Evolutionary conservation across 2,329 filamentous ascomycete species (phyloP).

Genomic region (Myriosclerotinia scirpicola): DNA sequence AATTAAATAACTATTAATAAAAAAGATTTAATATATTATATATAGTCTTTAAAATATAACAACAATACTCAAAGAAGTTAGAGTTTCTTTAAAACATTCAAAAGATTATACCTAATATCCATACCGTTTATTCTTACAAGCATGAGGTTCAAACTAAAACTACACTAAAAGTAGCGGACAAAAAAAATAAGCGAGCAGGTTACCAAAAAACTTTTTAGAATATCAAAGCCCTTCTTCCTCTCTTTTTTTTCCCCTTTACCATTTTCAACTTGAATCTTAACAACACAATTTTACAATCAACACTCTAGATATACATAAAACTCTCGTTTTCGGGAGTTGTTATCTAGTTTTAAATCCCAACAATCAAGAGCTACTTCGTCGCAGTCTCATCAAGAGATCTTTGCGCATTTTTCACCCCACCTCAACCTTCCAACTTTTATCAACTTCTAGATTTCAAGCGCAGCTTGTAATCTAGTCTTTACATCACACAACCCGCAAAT

Average conservation of each 20-base stretch:
- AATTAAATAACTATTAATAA: too few relatives aligned
- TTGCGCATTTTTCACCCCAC: slow-evolving; percentile 39
- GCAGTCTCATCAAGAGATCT: slow-evolving; percentile 40
- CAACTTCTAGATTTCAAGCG: slow-evolving; percentile 66
- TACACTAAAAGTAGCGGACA: slow-evolving; percentile 1
- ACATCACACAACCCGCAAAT: slow-evolving; percentile 67
- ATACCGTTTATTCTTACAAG: too few relatives aligned
- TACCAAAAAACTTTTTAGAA: slow-evolving; percentile 20
- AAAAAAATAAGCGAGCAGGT: slow-evolving; percentile 15
- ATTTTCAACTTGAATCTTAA: slow-evolving; percentile 12
- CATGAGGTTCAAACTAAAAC: neutral
- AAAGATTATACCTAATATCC: too few relatives aligned
- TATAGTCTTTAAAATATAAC: too few relatives aligned
- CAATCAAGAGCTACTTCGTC: slow-evolving; percentile 31
- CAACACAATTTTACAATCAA: slow-evolving; percentile 25
- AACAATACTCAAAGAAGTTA: too few relatives aligned
- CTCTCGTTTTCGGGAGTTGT: slow-evolving; percentile 48
- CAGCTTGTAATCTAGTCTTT: slow-evolving; percentile 74
- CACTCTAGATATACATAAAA: slow-evolving; percentile 39
- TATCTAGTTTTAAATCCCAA: slow-evolving; percentile 48
- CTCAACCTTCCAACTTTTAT: slow-evolving; percentile 39
- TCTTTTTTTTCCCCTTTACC: neutral
- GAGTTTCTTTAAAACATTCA: too few relatives aligned
- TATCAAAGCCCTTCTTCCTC: slow-evolving; percentile 5
- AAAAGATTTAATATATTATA: too few relatives aligned